Conservation (phyloP, 257 asterid species). For the Linderniella brevidens region DNA sequence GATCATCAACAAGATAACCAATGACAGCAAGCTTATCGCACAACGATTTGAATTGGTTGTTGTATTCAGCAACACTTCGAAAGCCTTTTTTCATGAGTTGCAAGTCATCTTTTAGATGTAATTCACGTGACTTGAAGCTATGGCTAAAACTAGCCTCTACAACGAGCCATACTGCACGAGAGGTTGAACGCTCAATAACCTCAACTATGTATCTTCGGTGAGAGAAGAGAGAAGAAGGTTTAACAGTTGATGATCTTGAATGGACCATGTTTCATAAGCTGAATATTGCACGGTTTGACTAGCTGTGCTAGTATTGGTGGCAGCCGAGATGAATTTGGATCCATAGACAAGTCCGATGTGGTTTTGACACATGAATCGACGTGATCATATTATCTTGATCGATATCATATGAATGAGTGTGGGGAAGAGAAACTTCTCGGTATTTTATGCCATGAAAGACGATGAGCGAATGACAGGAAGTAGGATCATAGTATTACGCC, state of each 20-base stretch:
- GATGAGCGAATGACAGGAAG: background rate
- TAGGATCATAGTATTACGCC: background rate
- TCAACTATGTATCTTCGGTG: slow-evolving; percentile 1
- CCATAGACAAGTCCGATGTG: background rate
- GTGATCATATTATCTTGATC: background rate
- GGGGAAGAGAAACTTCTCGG: background rate
- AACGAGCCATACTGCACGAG: background rate
- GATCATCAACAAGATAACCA: background rate
- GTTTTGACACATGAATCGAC: background rate
- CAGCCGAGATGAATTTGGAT: background rate
- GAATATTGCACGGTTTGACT: background rate
- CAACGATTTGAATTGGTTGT: no score
- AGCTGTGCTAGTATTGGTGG: background rate
- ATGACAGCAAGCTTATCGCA: background rate
- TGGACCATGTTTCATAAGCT: background rate
- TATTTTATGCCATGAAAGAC: background rate
- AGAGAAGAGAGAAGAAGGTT: background rate
- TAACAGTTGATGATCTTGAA: background rate
- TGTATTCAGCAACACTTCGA: background rate
- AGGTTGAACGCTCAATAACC: background rate
- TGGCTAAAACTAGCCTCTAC: no score
- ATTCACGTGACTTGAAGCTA: background rate
- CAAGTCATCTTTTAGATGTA: background rate
- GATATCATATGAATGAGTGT: background rate
- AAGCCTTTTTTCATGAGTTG: background rate